These are phyloP conservation scores for Pleurotus citrinopileatus DNA, from an alignment of 768 basidiomycete species.

Conservation along the genomic window DNA sequence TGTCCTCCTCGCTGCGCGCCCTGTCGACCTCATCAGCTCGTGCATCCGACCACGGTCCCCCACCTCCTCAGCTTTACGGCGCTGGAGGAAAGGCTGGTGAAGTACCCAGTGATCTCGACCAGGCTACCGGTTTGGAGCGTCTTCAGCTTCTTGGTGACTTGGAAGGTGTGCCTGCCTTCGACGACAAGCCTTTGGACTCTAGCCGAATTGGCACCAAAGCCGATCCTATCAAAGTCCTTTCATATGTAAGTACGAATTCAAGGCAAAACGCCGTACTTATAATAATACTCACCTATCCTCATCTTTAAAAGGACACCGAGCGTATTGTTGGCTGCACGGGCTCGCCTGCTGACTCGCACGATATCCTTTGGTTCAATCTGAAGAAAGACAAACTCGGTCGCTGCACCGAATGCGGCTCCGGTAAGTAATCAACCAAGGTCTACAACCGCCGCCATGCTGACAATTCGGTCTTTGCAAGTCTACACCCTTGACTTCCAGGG, in stretches of 20 bases:
- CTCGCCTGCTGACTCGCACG: constrained; percentile 92
- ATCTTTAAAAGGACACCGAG: constrained; percentile 56
- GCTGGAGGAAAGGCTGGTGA: constrained; percentile 69
- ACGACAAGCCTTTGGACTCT: constrained; percentile 79
- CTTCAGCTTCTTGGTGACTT: constrained; percentile 88
- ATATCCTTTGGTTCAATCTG: constrained; percentile 81
- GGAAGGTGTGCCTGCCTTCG: constrained; percentile 88
- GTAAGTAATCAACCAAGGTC: constrained; percentile 41
- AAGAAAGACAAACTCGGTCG: constrained; percentile 66
- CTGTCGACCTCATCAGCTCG: constrained; percentile 58
- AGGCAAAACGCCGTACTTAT: neutral
- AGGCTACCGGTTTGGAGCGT: constrained; percentile 96
- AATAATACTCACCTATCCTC: neutral
- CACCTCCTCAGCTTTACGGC: constrained; percentile 67
- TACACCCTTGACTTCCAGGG: constrained; percentile 62
- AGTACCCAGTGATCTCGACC: constrained; percentile 81
- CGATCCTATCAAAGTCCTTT: constrained; percentile 85
- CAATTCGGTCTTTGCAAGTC: constrained; percentile 36
- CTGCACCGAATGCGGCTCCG: constrained; percentile 93
- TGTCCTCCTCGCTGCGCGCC: constrained; percentile 41
- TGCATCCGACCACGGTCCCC: constrained; percentile 47
- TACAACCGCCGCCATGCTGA: neutral
- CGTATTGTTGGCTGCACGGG: constrained; percentile 95
- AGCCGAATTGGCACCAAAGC: constrained; percentile 84
- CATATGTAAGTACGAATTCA: constrained; percentile 76